Evolutionary conservation across 2,329 filamentous ascomycete species (phyloP).

Genomic region (Penicillium rolfsii): DNA sequence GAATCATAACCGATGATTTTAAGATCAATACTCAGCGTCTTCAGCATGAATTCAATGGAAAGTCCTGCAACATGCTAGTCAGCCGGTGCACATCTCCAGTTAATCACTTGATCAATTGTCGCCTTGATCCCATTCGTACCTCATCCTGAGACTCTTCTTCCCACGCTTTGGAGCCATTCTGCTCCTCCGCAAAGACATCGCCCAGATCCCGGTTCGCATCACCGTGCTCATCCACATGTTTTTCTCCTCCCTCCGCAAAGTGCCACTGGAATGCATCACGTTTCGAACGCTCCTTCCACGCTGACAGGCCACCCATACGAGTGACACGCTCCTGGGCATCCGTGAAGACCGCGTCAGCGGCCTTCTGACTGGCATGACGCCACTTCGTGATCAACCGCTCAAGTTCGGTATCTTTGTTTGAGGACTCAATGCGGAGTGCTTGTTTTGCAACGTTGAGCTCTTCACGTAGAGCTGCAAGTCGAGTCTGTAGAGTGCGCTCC

Average conservation of each 20-base stretch:
- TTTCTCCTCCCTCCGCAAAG: slow-evolving; percentile 42
- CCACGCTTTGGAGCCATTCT: slow-evolving; percentile 40
- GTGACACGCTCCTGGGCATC: slow-evolving; percentile 63
- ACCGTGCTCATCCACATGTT: slow-evolving; percentile 30
- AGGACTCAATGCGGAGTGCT: slow-evolving; percentile 55
- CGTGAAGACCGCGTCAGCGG: slow-evolving; percentile 69
- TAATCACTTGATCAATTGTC: background rate
- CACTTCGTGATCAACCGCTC: slow-evolving; percentile 62
- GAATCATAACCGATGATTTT: slow-evolving; percentile 66
- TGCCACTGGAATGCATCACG: slow-evolving; percentile 49
- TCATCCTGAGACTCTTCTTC: slow-evolving; percentile 41
- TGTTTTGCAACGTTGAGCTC: slow-evolving; percentile 58
- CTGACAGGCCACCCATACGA: slow-evolving; percentile 65
- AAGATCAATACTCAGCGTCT: slow-evolving; percentile 65
- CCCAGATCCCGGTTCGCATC: slow-evolving; percentile 45
- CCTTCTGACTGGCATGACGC: slow-evolving; percentile 62
- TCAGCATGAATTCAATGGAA: slow-evolving; percentile 73
- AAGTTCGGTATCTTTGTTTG: slow-evolving; percentile 58
- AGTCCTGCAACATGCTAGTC: slow-evolving; percentile 50
- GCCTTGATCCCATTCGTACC: slow-evolving; percentile 13
- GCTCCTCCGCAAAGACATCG: slow-evolving; percentile 17
- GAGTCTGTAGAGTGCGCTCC: slow-evolving; percentile 38
- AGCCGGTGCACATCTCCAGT: background rate
- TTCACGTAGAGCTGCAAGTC: slow-evolving; percentile 36
- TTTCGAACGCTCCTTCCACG: slow-evolving; percentile 56